Evolutionary conservation across 495 filamentous ascomycete genomes (phyloP), one percentile per base, ranked within the genome.

Genomic region (Viridothelium virens): DNA sequence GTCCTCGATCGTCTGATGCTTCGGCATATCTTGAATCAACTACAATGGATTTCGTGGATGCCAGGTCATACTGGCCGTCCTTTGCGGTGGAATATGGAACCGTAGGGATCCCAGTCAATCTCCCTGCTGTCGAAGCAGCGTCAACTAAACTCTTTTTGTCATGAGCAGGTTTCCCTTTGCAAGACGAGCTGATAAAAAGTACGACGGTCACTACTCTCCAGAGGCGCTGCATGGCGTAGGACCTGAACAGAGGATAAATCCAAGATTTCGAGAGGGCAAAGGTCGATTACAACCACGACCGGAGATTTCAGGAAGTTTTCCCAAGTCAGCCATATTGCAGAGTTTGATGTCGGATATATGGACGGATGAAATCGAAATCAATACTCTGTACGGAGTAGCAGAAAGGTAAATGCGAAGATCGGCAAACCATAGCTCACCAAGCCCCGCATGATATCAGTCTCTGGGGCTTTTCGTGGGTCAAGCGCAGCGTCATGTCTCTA

Each of bases 21-120:
- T 76, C 61, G 1, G 75, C 68, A 70, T 75, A 81, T 18, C 71
- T 70, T n/a, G 72, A 65, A 66, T 83, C 76, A 12, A 82, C 75
- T 34, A 82, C 68, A 46, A 83, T 76, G 2, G 53, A 59, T 36
- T 36, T 59, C 7, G 53, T 59, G 53, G 53, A 59, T 34, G 53
- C 31, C 53, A 59, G 14, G 18, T 7, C 5, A 36, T 59, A 59
- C 5, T 59, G 18, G 53, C 14, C 14, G 18, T 14, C 18, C 14
- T 18, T 31, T 50, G n/a, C 63, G 66, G 1, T 14, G 7, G 41
- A 63, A 37, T 10, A 53, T 5, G 61, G 46, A n/a, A 63, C 41
- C 33, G 44, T 36, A n/a, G 66, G 66, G 25, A 34, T 48, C 9
- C 39, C 18, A 61, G 16, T 18, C 34, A 61, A 61, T 61, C 48